Conservation (phyloP, 768 basidiomycete genomes). For the Lactifluus piperatus region DNA sequence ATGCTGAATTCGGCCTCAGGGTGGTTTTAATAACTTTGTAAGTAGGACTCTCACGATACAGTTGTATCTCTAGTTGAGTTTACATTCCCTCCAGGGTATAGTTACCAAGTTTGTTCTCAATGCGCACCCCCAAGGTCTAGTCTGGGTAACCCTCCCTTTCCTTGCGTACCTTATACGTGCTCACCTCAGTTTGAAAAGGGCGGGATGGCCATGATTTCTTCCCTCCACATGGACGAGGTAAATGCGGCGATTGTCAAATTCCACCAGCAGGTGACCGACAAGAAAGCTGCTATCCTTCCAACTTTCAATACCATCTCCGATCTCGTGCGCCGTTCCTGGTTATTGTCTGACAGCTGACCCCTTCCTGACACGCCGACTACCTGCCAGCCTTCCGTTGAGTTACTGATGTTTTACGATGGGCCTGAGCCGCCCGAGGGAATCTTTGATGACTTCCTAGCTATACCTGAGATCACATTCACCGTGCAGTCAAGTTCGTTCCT, state of each 20-base stretch:
- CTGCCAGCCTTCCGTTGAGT: not conserved
- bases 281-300: constrained; percentile 5
- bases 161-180: not conserved
- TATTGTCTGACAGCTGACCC: no score
- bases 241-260: constrained; percentile 17
- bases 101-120: constrained; percentile 14
- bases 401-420: constrained; percentile 22
- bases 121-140: constrained; percentile 8
- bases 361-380: not conserved
- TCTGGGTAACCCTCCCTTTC: constrained; percentile 7
- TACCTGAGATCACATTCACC: not conserved
- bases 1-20: not conserved
- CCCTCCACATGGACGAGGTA: constrained; percentile 22
- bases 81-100: not conserved
- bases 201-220: not conserved
- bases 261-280: constrained; percentile 2
- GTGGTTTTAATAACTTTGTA: constrained; percentile 16
- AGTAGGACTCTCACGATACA: not conserved
- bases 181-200: not conserved
- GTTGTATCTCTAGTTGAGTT: no score
- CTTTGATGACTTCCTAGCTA: constrained; percentile 18
- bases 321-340: not conserved
- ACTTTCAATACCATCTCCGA: not conserved
- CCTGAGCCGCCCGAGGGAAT: constrained; percentile 18
- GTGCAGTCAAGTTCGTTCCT: not conserved